Conservation (phyloP, 139 green algal species). For the Haematococcus sp. region DNA sequence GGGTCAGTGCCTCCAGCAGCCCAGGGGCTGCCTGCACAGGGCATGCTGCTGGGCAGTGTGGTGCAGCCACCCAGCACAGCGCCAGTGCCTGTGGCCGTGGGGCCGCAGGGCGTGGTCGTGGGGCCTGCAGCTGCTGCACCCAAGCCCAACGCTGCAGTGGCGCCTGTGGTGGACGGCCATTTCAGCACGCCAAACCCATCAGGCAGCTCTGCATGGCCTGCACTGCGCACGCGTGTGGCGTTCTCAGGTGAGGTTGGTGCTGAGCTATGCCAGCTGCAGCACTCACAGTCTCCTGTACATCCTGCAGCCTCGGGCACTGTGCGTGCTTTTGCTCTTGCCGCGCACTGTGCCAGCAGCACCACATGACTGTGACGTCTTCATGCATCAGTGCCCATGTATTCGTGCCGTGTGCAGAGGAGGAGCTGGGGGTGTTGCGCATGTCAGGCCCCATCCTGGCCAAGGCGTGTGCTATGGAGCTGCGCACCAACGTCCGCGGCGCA, state of each 20-base stretch:
- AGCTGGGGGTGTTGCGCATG: slow-evolving; percentile 45
- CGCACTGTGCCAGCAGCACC: too few relatives aligned
- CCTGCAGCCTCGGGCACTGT: too few relatives aligned
- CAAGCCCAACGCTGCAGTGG: not conserved
- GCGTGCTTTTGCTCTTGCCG: too few relatives aligned
- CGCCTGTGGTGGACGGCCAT: not conserved
- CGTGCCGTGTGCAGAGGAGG: slow-evolving; percentile 14
- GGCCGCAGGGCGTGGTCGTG: too few relatives aligned
- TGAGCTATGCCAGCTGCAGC: too few relatives aligned
- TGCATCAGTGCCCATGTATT: too few relatives aligned
- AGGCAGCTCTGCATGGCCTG: not conserved
- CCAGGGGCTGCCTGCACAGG: not conserved
- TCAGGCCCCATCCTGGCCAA: slow-evolving; percentile 46
- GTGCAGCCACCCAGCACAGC: too few relatives aligned
- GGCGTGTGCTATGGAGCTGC: slow-evolving; percentile 61
- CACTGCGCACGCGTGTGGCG: not conserved
- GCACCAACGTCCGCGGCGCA: slow-evolving; percentile 32
- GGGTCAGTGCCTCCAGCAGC: not conserved
- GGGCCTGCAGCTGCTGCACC: not conserved
- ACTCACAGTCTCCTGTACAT: not conserved
- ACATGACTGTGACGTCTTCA: too few relatives aligned
- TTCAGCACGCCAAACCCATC: not conserved
- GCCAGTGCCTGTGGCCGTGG: not conserved
- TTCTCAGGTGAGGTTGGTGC: slow-evolving; percentile 10
- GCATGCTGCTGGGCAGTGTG: not conserved